Conservation (phyloP, 768 basidiomycete species). For the Mycena maculata region DNA sequence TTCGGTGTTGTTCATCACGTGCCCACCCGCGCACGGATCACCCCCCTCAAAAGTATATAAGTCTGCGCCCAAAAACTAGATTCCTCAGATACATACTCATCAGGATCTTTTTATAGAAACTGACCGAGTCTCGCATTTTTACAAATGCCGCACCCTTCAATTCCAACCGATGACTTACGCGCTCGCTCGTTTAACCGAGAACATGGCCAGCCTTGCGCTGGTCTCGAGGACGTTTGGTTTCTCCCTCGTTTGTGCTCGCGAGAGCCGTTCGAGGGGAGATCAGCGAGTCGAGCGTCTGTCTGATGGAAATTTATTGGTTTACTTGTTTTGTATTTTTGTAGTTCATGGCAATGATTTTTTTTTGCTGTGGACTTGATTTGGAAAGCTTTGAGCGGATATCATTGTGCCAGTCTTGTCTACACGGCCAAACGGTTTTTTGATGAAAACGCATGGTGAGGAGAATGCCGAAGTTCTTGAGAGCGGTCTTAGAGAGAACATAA, state of each 20-base stretch:
- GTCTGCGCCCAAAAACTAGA: conserved; percentile 20
- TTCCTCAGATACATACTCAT: conserved; percentile 74
- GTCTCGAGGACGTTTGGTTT: conserved; percentile 68
- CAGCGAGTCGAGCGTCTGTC: conserved; percentile 65
- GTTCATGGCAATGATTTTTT: no score
- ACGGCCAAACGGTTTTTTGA: no score
- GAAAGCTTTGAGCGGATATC: no score
- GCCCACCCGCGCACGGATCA: conserved; percentile 51
- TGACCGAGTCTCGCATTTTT: conserved; percentile 81
- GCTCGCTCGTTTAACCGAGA: conserved; percentile 71
- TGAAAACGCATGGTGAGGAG: no score
- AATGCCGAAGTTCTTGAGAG: no score
- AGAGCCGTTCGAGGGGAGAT: conserved; percentile 41
- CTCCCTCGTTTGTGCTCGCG: conserved; percentile 36
- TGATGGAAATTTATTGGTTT: conserved; percentile 53
- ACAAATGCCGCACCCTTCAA: conserved; percentile 73
- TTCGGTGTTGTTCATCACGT: conserved; percentile 29
- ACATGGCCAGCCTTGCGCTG: conserved; percentile 51
- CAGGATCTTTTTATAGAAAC: conserved; percentile 81
- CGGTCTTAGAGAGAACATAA: no score
- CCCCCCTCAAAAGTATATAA: conserved; percentile 46
- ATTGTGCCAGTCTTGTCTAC: no score
- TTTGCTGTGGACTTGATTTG: no score
- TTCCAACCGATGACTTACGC: conserved; percentile 69
- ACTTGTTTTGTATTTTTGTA: no score